These are phyloP conservation scores for Ceratobasidium sp. DNA, from an alignment of 1,284 basidiomycete genomes.

Conservation along the genomic window DNA sequence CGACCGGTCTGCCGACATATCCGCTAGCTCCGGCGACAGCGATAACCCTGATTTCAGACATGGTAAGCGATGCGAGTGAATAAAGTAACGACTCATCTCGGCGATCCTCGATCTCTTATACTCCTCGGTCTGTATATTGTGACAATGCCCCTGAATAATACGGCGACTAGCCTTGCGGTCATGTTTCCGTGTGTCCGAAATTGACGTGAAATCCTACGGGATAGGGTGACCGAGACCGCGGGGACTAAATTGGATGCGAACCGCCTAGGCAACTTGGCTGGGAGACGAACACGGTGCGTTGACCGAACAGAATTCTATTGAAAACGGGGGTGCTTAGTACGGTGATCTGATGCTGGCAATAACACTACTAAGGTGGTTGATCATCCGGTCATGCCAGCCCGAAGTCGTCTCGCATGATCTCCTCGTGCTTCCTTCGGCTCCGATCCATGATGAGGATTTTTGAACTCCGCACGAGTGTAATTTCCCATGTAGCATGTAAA, in stretches of 20 bases:
- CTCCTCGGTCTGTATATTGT: background rate
- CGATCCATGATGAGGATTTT: too few relatives aligned
- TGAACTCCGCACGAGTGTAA: too few relatives aligned
- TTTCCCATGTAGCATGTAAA: too few relatives aligned
- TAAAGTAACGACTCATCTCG: background rate
- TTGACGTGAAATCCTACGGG: background rate
- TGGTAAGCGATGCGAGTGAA: background rate
- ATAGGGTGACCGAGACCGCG: background rate
- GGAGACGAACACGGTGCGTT: background rate
- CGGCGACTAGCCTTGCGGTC: background rate
- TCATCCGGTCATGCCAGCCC: background rate
- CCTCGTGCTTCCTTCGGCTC: too few relatives aligned
- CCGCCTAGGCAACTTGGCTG: background rate
- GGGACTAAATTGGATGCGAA: background rate
- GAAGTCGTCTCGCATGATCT: background rate
- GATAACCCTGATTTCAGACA: slow-evolving; percentile 38
- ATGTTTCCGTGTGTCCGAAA: background rate
- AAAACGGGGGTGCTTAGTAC: background rate
- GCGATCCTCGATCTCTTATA: background rate
- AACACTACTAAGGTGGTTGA: background rate
- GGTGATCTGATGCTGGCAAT: background rate
- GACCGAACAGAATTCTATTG: background rate
- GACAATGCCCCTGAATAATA: background rate
- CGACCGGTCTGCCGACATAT: slow-evolving; percentile 35
- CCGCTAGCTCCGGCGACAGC: slow-evolving; percentile 39